phyloP scores from a whole-genome alignment of 352 stramenopile genomes.

The Pelagophyceae sp. region DNA sequence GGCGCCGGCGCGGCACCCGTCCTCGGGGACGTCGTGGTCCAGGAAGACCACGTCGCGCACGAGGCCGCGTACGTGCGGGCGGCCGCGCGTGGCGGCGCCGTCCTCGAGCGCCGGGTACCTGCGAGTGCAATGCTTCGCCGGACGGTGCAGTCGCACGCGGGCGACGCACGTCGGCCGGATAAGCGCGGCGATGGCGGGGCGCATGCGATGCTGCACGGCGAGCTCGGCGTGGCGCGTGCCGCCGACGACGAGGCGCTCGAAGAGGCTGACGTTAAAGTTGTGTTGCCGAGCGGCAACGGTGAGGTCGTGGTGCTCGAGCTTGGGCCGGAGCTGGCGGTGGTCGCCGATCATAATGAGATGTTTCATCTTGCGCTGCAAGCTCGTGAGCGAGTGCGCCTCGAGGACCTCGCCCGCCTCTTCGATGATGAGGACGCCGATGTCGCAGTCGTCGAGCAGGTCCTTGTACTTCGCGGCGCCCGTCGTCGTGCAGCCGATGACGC shows the following conservation, averaged over 20 bases:
- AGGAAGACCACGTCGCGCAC: slow-evolving; percentile 52
- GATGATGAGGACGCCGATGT: slow-evolving; percentile 60
- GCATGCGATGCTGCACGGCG: slow-evolving; percentile 53
- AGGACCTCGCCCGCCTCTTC: slow-evolving; percentile 75
- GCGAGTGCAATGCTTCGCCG: too few species aligned
- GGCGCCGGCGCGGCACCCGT: slow-evolving; percentile 25
- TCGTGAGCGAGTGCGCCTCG: slow-evolving; percentile 46
- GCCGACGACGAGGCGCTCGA: slow-evolving; percentile 57
- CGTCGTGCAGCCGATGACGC: slow-evolving; percentile 69
- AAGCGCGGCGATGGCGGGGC: slow-evolving; percentile 51
- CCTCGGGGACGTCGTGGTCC: slow-evolving; percentile 43
- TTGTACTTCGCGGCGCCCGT: slow-evolving; percentile 61
- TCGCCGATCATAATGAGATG: slow-evolving; percentile 74
- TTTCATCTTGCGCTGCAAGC: slow-evolving; percentile 50
- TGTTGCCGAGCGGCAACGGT: slow-evolving; percentile 38
- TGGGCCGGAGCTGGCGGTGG: slow-evolving; percentile 66
- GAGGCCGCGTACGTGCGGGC: slow-evolving; percentile 40
- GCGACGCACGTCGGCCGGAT: slow-evolving; percentile 46
- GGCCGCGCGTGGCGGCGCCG: slow-evolving; percentile 36
- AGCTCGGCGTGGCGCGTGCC: slow-evolving; percentile 33
- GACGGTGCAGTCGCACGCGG: too few species aligned
- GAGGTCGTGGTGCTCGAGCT: too few species aligned
- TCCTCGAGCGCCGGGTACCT: slow-evolving; percentile 52
- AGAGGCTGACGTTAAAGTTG: slow-evolving; percentile 64
- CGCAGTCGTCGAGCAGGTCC: slow-evolving; percentile 51